phyloP scores from a whole-genome alignment of 129 eudicot genomes.

The Smallanthus sonchifolius region DNA sequence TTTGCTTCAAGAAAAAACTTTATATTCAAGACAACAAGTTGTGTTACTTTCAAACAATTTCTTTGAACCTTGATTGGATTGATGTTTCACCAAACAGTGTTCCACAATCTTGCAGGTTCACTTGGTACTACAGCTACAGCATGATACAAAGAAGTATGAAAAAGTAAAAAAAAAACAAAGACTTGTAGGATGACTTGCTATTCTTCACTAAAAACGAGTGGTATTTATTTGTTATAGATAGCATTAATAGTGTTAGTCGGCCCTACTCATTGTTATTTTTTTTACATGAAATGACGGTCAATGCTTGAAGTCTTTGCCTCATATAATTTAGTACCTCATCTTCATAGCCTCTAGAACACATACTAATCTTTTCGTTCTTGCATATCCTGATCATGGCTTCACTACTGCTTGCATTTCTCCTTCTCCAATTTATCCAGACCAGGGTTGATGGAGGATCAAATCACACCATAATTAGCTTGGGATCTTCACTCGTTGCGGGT shows the following conservation, averaged over 20 bases:
- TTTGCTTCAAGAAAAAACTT: no score
- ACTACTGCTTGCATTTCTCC: constrained; percentile 7
- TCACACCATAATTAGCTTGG: neutral
- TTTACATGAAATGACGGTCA: neutral
- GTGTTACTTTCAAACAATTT: neutral
- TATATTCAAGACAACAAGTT: no score
- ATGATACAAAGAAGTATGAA: neutral
- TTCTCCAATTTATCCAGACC: neutral
- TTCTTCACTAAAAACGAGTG: neutral
- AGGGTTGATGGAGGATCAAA: constrained; percentile 3
- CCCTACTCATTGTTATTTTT: no score
- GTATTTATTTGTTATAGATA: no score
- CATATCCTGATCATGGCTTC: constrained; percentile 3
- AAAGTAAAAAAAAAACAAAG: neutral
- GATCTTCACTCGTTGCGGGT: constrained; percentile 27
- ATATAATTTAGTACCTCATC: neutral
- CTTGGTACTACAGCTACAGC: neutral
- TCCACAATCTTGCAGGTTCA: neutral
- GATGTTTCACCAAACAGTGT: neutral
- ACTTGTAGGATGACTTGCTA: neutral
- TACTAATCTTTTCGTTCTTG: neutral
- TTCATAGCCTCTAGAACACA: neutral
- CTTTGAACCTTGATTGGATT: neutral
- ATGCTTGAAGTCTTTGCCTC: constrained; percentile 4
- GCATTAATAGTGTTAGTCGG: no score